These are phyloP conservation scores for Glonium stellatum DNA, from an alignment of 495 filamentous ascomycete species.

Conservation along the genomic window DNA sequence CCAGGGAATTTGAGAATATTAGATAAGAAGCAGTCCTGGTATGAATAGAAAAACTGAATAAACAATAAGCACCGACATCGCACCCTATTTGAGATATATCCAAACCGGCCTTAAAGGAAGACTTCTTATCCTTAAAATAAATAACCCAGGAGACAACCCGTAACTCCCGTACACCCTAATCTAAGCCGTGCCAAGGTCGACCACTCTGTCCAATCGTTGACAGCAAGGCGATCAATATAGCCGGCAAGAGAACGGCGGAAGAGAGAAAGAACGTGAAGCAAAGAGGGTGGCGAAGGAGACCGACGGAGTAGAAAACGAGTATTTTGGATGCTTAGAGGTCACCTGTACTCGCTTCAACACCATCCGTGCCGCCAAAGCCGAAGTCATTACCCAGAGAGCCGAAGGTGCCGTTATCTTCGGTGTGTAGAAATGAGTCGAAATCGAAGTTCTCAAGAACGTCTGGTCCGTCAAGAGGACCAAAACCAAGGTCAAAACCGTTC, in stretches of 20 bases:
- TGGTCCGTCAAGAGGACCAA: slow-evolving; percentile 20
- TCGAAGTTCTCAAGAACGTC: slow-evolving; percentile 89
- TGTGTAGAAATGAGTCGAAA: slow-evolving; percentile 87
- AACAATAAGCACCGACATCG: not conserved
- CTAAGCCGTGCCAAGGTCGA: not conserved
- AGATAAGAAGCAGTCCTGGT: not conserved
- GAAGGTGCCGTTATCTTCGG: slow-evolving; percentile 40
- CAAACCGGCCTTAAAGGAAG: not conserved
- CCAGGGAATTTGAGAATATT: too few relatives aligned
- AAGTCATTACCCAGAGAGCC: slow-evolving; percentile 39
- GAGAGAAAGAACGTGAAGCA: not conserved
- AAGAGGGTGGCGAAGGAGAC: not conserved
- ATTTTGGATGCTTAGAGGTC: slow-evolving; percentile 9
- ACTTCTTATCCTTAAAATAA: not conserved
- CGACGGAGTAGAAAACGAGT: not conserved
- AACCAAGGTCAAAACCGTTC: slow-evolving; percentile 22
- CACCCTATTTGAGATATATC: not conserved
- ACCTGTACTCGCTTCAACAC: slow-evolving; percentile 20
- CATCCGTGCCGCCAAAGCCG: slow-evolving; percentile 39
- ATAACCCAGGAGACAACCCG: not conserved
- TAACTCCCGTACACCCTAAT: not conserved
- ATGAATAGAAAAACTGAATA: not conserved
- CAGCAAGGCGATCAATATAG: not conserved
- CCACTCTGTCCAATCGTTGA: not conserved
- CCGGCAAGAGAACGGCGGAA: not conserved